phyloP scores from a whole-genome alignment of 164 flowering plant species.

The Aristolochia fimbriata region DNA sequence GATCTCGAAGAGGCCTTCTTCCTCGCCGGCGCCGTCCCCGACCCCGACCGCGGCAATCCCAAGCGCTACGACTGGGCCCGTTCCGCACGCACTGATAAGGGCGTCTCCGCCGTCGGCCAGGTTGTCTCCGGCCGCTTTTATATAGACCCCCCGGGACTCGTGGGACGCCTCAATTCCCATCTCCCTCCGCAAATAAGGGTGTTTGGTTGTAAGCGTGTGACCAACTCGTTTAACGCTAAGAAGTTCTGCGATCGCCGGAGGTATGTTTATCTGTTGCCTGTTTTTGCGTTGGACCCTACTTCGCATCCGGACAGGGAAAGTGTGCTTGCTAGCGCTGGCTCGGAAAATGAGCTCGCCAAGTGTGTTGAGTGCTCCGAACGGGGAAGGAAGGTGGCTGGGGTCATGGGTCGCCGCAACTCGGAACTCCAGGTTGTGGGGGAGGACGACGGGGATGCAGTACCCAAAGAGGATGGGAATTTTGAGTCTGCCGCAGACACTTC shows the following conservation, averaged over 20 bases:
- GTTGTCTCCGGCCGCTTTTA: constrained; percentile 88
- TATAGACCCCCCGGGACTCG: constrained; percentile 77
- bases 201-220: constrained; percentile 74
- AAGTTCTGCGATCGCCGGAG: constrained; percentile 90
- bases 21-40: constrained; percentile 68
- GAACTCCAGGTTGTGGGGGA: background rate
- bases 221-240: constrained; percentile 70
- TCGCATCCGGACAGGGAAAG: constrained; percentile 81
- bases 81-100: constrained; percentile 94
- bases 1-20: constrained; percentile 92
- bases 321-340: constrained; percentile 72
- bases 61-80: constrained; percentile 79
- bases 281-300: constrained; percentile 73
- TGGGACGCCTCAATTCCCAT: constrained; percentile 55
- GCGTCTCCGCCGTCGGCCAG: constrained; percentile 95
- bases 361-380: constrained; percentile 84
- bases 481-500: background rate
- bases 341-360: constrained; percentile 67
- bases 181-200: constrained; percentile 62
- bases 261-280: constrained; percentile 92
- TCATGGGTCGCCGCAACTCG: constrained; percentile 36
- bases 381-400: constrained; percentile 74
- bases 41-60: constrained; percentile 49
- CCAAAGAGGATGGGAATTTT: background rate
- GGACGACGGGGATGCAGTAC: background rate